Evolutionary conservation across 306 rosid genomes (phyloP).

Genomic region (Acmispon strigosus): DNA sequence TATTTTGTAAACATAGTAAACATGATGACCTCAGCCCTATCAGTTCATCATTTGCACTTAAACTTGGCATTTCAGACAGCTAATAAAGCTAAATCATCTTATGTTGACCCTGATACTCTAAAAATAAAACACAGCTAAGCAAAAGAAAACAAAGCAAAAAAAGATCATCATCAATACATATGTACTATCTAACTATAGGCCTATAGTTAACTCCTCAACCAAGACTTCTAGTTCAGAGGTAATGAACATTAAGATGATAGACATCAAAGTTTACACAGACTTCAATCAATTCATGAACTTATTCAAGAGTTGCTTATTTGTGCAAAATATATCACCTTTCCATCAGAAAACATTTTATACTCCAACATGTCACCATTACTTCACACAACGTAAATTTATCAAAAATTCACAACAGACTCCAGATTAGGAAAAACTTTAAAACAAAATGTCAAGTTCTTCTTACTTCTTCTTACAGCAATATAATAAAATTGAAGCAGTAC

Average conservation of each 20-base stretch:
- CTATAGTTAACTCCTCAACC: background rate
- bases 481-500: background rate
- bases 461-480: background rate
- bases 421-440: background rate
- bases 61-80: slow-evolving; percentile 4
- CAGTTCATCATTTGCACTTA: slow-evolving; percentile 4
- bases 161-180: background rate
- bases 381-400: background rate
- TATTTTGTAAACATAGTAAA: background rate
- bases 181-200: background rate
- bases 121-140: slow-evolving; percentile 8
- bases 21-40: background rate
- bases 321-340: background rate
- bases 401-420: background rate
- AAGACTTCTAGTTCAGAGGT: background rate
- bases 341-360: background rate
- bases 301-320: slow-evolving; percentile 1
- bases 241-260: background rate
- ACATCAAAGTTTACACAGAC: background rate
- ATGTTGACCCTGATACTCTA: background rate
- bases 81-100: background rate
- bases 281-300: background rate
- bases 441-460: background rate
- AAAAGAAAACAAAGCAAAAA: background rate
- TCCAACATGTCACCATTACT: slow-evolving; percentile 4